Evolutionary conservation across 1,139 yeast genomes (phyloP), one percentile per base, ranked within the genome.

Genomic region (Candida labiduridarum): DNA sequence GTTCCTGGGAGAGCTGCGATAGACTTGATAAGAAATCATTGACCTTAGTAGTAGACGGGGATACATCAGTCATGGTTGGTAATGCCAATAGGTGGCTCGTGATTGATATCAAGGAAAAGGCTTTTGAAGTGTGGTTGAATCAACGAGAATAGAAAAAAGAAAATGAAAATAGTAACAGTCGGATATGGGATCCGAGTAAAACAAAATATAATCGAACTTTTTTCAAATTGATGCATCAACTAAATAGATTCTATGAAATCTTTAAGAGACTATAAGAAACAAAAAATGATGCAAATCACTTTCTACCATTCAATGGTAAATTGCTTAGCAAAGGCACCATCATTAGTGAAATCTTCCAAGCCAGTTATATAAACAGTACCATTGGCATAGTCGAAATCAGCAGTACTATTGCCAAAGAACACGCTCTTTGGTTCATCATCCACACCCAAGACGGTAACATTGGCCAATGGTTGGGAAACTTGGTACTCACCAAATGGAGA

Each of bases 1-100:
- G 68, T 52, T 69, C 74, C 49, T 68, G 75, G 0, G 76, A 70
- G 9, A 71, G 52, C 50, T 66, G 62, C 2, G 76, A 72, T 36
- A 72, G 54, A 35, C 64, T 61, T n/a, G 70, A 59, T 39, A 72
- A 58, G 53, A 72, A 72, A 49, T 68, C 72, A 50, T 71, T 69
- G 16, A 71, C 76, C 44, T 66, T 65, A 38, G 61, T 58, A 18
- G 31, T 49, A 3, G 72, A 65, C 1, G 74, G 69, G 27, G 72
- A 67, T 4, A 55, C 57, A 27, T 55, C 54, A 9, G 63, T 49
- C 66, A 63, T 63, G 4, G 22, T 30, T 30, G 35, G n/a, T 9
- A 12, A 2, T 41, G 25, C 14, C 18, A 35, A 25, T 11, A n/a
- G 18, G 30, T 31, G 25, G 9, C 10, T 14, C 14, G 39, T 9